phyloP scores from a whole-genome alignment of 2,329 filamentous ascomycete species.

The Colletotrichum limetticola region DNA sequence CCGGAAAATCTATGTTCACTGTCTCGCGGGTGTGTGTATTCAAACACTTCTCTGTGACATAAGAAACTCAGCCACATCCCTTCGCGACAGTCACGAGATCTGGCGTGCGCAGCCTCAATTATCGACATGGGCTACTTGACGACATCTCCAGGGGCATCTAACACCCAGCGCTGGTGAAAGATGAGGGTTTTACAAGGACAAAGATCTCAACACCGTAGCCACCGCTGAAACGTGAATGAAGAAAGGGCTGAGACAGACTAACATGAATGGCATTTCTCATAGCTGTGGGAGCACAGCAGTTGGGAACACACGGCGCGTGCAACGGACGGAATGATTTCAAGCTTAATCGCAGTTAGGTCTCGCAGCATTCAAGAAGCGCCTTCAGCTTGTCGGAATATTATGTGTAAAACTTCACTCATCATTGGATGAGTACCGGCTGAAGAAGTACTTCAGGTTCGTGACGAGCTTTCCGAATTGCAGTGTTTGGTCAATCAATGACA shows the following conservation, averaged over 20 bases:
- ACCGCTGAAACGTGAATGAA: not conserved
- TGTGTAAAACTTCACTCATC: conserved; percentile 37
- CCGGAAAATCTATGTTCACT: too few species aligned
- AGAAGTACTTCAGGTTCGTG: conserved; percentile 54
- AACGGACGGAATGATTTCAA: conserved; percentile 12
- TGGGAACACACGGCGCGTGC: not conserved
- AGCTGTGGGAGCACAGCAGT: conserved; percentile 4
- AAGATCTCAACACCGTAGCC: not conserved
- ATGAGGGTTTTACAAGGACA: not conserved
- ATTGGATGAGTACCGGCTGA: conserved; percentile 9
- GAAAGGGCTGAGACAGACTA: not conserved
- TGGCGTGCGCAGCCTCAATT: conserved; percentile 17
- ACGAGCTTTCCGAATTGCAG: conserved; percentile 67
- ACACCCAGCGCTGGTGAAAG: not conserved
- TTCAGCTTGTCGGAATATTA: conserved; percentile 62
- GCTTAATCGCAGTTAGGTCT: conserved; percentile 67
- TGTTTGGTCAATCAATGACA: conserved; percentile 77
- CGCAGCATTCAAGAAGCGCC: conserved; percentile 67
- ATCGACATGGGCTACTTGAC: not conserved
- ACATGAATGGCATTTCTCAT: not conserved
- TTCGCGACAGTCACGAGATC: not conserved
- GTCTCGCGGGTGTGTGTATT: not conserved
- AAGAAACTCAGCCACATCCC: too few species aligned
- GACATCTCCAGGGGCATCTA: not conserved
- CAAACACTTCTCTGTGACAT: not conserved